These are phyloP conservation scores for Firmiana major DNA, from an alignment of 345 rosid species.

Conservation along the genomic window DNA sequence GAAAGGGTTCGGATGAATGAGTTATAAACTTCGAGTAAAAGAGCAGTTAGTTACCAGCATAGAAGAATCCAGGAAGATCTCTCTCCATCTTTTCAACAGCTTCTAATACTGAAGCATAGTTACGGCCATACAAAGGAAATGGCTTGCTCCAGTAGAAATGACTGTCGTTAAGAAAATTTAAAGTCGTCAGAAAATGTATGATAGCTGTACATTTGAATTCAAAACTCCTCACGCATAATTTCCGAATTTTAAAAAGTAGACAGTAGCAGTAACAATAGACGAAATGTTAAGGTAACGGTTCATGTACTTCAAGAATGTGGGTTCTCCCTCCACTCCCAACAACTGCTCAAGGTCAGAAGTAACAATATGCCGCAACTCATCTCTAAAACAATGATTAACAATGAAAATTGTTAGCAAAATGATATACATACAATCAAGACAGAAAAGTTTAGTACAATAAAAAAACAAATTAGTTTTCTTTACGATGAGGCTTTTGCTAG, in stretches of 20 bases:
- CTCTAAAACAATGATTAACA: constrained; percentile 32
- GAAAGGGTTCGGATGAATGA: neutral
- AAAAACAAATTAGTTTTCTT: constrained; percentile 9
- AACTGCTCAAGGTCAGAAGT: constrained; percentile 77
- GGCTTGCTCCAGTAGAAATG: constrained; percentile 89
- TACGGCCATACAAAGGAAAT: constrained; percentile 71
- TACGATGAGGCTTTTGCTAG: constrained; percentile 87
- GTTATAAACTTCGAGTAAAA: constrained; percentile 5
- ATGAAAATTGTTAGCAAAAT: constrained; percentile 8
- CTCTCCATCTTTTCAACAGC: constrained; percentile 78
- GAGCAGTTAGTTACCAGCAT: constrained; percentile 62
- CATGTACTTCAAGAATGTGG: constrained; percentile 70
- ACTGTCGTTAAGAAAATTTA: constrained; percentile 39
- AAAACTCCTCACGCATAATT: neutral
- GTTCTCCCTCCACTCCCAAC: constrained; percentile 90
- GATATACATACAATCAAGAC: neutral
- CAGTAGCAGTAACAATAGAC: neutral
- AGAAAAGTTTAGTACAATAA: neutral
- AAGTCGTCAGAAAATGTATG: neutral
- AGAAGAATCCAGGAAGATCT: constrained; percentile 87
- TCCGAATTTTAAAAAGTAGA: neutral
- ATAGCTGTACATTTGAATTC: constrained; percentile 2
- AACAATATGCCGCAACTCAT: constrained; percentile 72
- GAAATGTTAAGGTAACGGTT: neutral
- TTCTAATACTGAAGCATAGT: constrained; percentile 59